Conservation (phyloP, 305 asterid species). For the Plantago rigida region DNA sequence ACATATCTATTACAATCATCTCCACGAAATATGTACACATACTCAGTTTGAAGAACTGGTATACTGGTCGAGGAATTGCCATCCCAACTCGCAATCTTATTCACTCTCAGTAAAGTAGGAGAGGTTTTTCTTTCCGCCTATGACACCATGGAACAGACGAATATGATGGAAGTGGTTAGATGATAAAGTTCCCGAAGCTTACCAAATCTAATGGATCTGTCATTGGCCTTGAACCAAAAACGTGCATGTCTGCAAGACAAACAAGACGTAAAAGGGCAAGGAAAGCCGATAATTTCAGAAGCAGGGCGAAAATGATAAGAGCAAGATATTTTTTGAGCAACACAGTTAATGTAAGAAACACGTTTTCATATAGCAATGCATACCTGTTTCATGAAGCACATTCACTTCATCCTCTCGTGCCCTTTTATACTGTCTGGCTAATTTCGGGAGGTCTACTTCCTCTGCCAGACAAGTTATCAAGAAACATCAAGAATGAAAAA, state of each 20-base stretch:
- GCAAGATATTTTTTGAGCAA: no score
- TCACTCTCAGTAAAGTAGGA: background rate
- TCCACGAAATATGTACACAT: background rate
- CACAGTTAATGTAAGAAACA: no score
- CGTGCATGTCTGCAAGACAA: constrained; percentile 68
- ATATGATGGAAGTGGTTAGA: constrained; percentile 20
- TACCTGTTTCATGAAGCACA: constrained; percentile 76
- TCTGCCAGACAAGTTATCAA: constrained; percentile 26
- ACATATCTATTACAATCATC: background rate
- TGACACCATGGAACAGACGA: constrained; percentile 11
- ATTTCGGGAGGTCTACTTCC: constrained; percentile 41
- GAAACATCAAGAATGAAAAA: constrained; percentile 1
- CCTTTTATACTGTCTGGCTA: constrained; percentile 42
- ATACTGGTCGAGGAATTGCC: background rate
- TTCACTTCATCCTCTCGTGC: constrained; percentile 46
- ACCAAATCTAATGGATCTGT: constrained; percentile 80
- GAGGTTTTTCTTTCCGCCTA: background rate
- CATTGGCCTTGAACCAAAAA: constrained; percentile 77
- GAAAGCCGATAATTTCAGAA: constrained; percentile 23
- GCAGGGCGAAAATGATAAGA: background rate
- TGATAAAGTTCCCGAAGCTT: constrained; percentile 33
- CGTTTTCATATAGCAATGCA: no score
- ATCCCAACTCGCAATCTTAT: background rate
- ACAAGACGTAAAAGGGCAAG: background rate
- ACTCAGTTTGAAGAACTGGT: background rate